phyloP scores from a whole-genome alignment of 2,329 filamentous ascomycete genomes.

The Hansfordia pulvinata region DNA sequence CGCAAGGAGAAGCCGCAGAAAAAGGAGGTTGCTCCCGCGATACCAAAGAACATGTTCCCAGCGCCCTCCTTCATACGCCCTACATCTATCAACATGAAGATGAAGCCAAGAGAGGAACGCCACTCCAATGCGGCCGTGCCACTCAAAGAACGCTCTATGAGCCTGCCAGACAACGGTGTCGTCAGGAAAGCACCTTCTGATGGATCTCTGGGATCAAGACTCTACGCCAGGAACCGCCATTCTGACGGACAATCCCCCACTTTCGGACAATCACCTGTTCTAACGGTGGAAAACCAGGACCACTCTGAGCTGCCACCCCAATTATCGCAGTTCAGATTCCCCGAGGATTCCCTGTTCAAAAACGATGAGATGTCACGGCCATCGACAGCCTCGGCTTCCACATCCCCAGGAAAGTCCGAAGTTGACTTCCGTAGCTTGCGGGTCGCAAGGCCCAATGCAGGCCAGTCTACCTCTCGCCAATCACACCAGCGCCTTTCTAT shows the following conservation, averaged over 20 bases:
- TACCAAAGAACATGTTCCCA: constrained; percentile 16
- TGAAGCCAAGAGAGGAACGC: constrained; percentile 40
- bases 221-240: no score
- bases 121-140: constrained; percentile 5
- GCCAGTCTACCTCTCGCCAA: no score
- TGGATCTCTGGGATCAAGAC: no score
- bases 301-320: constrained; percentile 1
- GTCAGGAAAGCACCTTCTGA: no score
- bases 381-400: no score
- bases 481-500: no score
- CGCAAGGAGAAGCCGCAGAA: no score
- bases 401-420: no score
- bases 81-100: constrained; percentile 34
- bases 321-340: constrained; percentile 13
- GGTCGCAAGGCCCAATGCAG: no score
- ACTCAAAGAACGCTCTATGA: constrained; percentile 13
- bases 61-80: constrained; percentile 36
- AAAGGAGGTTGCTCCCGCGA: no score
- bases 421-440: no score
- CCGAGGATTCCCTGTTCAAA: constrained; percentile 12
- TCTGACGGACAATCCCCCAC: constrained; percentile 7
- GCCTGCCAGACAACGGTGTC: constrained; percentile 12
- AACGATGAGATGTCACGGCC: no score
- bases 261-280: constrained; percentile 11
- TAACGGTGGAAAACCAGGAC: constrained; percentile 3